Percentiles rank a stretch among this genome's conserved stretches.
These are phyloP conservation scores for Limonium bicolor DNA, from an alignment of 148 eudicot genomes.

Conservation along the genomic window DNA sequence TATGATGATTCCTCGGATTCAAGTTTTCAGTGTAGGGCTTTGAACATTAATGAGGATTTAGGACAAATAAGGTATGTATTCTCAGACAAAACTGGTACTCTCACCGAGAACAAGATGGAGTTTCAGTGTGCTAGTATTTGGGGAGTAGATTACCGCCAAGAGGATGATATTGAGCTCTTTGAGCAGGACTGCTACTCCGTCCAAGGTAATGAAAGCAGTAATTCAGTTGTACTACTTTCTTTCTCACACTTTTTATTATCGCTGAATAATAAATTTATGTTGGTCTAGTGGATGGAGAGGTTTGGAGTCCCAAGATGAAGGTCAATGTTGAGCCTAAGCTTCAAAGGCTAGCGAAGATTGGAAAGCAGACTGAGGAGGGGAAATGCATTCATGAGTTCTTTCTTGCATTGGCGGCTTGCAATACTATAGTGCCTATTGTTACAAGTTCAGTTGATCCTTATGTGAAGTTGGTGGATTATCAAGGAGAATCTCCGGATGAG, in stretches of 20 bases:
- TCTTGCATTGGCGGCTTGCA: constrained; percentile 94
- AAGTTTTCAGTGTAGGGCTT: constrained; percentile 86
- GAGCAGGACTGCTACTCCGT: constrained; percentile 27
- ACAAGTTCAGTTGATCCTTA: constrained; percentile 39
- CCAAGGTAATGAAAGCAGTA: constrained; percentile 33
- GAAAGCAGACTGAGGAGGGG: constrained; percentile 30
- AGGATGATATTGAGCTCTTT: constrained; percentile 16
- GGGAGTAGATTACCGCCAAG: constrained; percentile 58
- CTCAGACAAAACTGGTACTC: constrained; percentile 96
- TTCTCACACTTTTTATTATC: not conserved
- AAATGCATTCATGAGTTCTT: constrained; percentile 50
- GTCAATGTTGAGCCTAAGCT: constrained; percentile 77
- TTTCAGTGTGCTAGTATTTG: constrained; percentile 86
- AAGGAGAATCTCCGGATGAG: constrained; percentile 99
- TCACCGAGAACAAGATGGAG: constrained; percentile 99
- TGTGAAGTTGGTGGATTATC: constrained; percentile 64
- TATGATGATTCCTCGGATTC: constrained; percentile 57
- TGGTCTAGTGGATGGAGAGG: constrained; percentile 43
- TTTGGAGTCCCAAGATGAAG: constrained; percentile 75
- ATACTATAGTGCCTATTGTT: constrained; percentile 89
- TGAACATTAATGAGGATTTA: constrained; percentile 92
- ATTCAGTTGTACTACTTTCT: no score
- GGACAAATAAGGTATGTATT: constrained; percentile 94
- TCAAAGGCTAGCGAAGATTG: constrained; percentile 23
- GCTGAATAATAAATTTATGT: no score